Evolutionary conservation across 768 basidiomycete species (phyloP), one percentile per base, ranked within the genome.

Genomic region (Mycena amicta): DNA sequence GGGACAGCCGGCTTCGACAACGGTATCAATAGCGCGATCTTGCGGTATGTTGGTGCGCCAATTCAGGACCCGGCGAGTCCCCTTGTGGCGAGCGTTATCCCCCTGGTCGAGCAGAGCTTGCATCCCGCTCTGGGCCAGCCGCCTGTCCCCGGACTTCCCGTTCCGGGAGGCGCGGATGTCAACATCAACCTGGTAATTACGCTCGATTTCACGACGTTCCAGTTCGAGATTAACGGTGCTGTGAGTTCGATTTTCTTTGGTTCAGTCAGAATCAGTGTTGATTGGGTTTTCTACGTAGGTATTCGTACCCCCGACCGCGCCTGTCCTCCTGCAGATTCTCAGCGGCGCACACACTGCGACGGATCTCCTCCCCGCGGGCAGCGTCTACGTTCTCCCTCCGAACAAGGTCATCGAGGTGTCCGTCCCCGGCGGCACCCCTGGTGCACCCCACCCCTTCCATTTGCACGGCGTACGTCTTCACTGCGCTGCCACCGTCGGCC

Each of bases 261-360:
- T n/a, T 1, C 15, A n/a, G 18, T 13, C 16, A n/a, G n/a, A n/a
- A n/a, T n/a, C n/a, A 2, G 46, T 50, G 52, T 20, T 52, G 45
- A 2, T 23, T 8, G 8, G 16, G n/a, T 25, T 46, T 1, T 37
- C 4, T 43, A 18, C 15, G 11, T 49, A 61, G 26, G 51, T 62
- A 3, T 75, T 67, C 55, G 31, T 43, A 8, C 66, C 73, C 2
- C 78, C 78, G 0, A 64, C 69, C 4, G 72, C 75, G 1, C 80
- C 79, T 2, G 79, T 78, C 2, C 67, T 81, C 2, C 67, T 80
- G 37, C 79, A 81, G 55, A 77, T 80, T 4, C 52, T 80, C 39
- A 77, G 73, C 47, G 80, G 80, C 22, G 71, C 72, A n/a, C 67
- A 64, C 28, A 56, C 62, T 37, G 75, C 79, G 8, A 55, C 66